Conservation (phyloP, 164 flowering plant species). For the Vitis labrusca region DNA sequence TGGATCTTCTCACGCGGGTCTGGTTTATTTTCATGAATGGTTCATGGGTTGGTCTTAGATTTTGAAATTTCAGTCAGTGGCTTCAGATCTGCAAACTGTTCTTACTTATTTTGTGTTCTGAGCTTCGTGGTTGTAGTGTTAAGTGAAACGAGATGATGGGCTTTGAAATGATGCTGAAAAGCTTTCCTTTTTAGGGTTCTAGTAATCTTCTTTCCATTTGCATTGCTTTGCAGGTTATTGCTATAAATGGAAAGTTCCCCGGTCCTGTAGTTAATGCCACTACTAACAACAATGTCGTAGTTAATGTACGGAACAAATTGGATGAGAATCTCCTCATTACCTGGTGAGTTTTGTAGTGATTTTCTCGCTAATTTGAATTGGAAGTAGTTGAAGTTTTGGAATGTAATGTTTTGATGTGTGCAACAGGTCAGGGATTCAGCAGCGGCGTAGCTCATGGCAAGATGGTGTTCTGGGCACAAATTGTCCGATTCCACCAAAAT, state of each 20-base stretch:
- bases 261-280: conserved; percentile 86
- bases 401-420: conserved; percentile 1
- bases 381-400: not conserved
- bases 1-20: conserved; percentile 9
- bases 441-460: conserved; percentile 87
- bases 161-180: not conserved
- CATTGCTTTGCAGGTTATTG: conserved; percentile 73
- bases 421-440: conserved; percentile 82
- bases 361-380: not conserved
- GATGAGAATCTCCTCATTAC: conserved; percentile 78
- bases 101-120: not conserved
- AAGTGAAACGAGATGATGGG: not conserved
- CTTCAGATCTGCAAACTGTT: conserved; percentile 32
- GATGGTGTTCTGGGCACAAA: conserved; percentile 94
- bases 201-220: not conserved
- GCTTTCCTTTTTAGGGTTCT: not conserved
- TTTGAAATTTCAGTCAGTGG: conserved; percentile 19
- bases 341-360: conserved; percentile 49
- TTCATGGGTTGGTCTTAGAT: conserved; percentile 20
- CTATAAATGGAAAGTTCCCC: conserved; percentile 78
- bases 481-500: conserved; percentile 85
- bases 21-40: conserved; percentile 11
- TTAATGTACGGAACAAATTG: conserved; percentile 77
- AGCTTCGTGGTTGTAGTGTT: not conserved
- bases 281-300: conserved; percentile 74